These are phyloP conservation scores for Lunularia cruciata DNA, from an alignment of 225 moss, liverwort and hornwort genomes.

Conservation along the genomic window DNA sequence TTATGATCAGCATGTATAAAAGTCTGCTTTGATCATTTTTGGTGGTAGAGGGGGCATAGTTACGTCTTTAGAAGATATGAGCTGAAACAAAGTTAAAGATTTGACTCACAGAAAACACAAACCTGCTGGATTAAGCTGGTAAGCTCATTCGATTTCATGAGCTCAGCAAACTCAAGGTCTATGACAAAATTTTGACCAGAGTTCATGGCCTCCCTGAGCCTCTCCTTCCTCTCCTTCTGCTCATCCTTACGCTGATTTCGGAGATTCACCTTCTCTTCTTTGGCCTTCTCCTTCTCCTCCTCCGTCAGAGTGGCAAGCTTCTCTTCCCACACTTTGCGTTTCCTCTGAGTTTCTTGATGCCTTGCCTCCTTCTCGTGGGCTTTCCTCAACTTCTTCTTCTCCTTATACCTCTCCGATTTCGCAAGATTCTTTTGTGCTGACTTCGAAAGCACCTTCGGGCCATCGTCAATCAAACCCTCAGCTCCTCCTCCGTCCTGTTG, in stretches of 20 bases:
- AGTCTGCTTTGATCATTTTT: no score
- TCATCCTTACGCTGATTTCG: conserved; percentile 70
- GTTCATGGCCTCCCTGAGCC: conserved; percentile 60
- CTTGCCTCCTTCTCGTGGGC: conserved; percentile 64
- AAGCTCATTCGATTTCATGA: conserved; percentile 83
- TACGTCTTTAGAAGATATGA: background rate
- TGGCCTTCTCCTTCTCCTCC: conserved; percentile 64
- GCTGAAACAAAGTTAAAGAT: background rate
- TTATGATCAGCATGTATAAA: no score
- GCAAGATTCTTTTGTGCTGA: conserved; percentile 67
- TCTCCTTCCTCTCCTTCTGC: conserved; percentile 66
- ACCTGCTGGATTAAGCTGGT: conserved; percentile 92
- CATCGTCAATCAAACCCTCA: background rate
- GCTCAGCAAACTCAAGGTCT: conserved; percentile 84
- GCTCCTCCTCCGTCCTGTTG: background rate
- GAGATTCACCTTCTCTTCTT: conserved; percentile 52
- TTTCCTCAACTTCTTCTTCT: conserved; percentile 61
- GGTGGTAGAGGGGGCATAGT: background rate
- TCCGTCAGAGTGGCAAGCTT: conserved; percentile 66
- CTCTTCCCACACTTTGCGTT: conserved; percentile 80
- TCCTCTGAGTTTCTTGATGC: conserved; percentile 72
- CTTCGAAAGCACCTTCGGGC: conserved; percentile 54
- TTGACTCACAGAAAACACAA: background rate
- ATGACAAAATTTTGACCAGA: conserved; percentile 84
- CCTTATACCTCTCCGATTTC: conserved; percentile 65